phyloP scores from a whole-genome alignment of 2,329 filamentous ascomycete species.

The Fusarium palustre region DNA sequence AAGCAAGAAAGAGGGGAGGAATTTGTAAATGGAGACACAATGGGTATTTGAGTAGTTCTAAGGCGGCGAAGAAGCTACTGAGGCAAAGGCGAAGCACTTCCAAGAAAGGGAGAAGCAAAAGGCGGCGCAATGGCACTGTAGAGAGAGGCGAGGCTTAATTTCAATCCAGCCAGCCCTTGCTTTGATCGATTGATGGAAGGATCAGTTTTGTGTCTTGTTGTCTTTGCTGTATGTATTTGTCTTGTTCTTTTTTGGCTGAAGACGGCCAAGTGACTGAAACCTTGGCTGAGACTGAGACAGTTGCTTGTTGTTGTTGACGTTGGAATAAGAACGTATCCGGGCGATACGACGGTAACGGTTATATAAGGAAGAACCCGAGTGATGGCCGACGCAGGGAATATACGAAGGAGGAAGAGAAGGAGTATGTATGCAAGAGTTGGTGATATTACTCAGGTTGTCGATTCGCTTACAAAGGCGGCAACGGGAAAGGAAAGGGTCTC shows the following conservation, averaged over 20 bases:
- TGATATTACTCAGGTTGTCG: slow-evolving; percentile 21
- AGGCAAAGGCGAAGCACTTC: background rate
- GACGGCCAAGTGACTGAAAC: slow-evolving; percentile 38
- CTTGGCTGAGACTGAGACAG: slow-evolving; percentile 33
- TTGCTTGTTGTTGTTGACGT: slow-evolving; percentile 8
- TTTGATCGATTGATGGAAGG: slow-evolving; percentile 3
- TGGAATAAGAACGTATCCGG: slow-evolving; percentile 16
- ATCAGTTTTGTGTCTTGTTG: slow-evolving; percentile 18
- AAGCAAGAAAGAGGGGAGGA: slow-evolving; percentile 13
- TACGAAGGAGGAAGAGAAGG: background rate
- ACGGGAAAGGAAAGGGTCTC: slow-evolving; percentile 1
- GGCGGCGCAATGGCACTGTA: slow-evolving; percentile 28
- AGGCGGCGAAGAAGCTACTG: slow-evolving; percentile 3
- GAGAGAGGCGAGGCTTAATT: slow-evolving; percentile 32
- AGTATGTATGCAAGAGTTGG: slow-evolving; percentile 3
- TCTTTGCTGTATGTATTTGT: slow-evolving; percentile 14
- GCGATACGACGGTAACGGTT: slow-evolving; percentile 11
- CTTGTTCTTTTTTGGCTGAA: slow-evolving; percentile 20
- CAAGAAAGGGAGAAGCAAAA: slow-evolving; percentile 33
- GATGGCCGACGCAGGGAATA: slow-evolving; percentile 2
- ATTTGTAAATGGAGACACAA: slow-evolving; percentile 19
- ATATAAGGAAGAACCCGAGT: background rate
- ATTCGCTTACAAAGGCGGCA: slow-evolving; percentile 24
- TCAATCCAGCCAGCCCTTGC: slow-evolving; percentile 17
- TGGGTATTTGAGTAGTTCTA: slow-evolving; percentile 23